phyloP scores from a whole-genome alignment of 2,329 filamentous ascomycete species.

The Aotearoamyces nothofagi region DNA sequence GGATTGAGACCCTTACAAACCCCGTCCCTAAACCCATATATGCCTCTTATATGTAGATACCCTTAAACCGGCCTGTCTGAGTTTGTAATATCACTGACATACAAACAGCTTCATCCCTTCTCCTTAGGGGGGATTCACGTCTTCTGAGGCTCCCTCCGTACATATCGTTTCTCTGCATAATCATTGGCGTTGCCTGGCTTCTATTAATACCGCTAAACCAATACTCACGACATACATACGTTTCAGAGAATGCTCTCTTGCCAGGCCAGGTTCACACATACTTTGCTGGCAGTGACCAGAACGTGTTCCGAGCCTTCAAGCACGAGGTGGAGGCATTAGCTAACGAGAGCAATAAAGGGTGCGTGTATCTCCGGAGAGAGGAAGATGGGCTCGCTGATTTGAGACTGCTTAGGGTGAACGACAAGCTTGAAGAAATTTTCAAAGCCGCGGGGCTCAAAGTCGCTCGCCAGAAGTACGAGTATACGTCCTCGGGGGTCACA shows the following conservation, averaged over 20 bases:
- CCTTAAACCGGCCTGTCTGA: too few species aligned
- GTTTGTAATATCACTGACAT: constrained; percentile 8
- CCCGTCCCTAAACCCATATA: too few species aligned
- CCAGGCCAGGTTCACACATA: constrained; percentile 97
- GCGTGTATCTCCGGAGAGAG: constrained; percentile 16
- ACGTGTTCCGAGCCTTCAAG: constrained; percentile 81
- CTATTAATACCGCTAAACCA: constrained; percentile 78
- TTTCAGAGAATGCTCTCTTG: constrained; percentile 91
- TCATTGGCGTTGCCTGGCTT: constrained; percentile 80
- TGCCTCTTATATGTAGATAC: too few species aligned
- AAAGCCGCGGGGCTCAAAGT: constrained; percentile 71
- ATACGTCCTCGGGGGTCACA: constrained; percentile 58
- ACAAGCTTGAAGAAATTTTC: constrained; percentile 62
- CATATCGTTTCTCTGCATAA: constrained; percentile 69
- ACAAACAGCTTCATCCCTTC: constrained; percentile 36
- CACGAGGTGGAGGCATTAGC: constrained; percentile 60
- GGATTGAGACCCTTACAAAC: too few species aligned
- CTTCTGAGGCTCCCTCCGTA: constrained; percentile 76
- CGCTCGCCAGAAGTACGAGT: constrained; percentile 77
- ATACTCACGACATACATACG: constrained; percentile 86
- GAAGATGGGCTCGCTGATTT: constrained; percentile 18
- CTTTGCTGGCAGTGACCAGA: constrained; percentile 90
- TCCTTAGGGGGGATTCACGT: constrained; percentile 65
- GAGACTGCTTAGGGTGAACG: constrained; percentile 36
- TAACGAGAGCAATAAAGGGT: constrained; percentile 37